Evolutionary conservation across 208 protist genomes (phyloP).

Genomic region (Zelonia costaricensis): DNA sequence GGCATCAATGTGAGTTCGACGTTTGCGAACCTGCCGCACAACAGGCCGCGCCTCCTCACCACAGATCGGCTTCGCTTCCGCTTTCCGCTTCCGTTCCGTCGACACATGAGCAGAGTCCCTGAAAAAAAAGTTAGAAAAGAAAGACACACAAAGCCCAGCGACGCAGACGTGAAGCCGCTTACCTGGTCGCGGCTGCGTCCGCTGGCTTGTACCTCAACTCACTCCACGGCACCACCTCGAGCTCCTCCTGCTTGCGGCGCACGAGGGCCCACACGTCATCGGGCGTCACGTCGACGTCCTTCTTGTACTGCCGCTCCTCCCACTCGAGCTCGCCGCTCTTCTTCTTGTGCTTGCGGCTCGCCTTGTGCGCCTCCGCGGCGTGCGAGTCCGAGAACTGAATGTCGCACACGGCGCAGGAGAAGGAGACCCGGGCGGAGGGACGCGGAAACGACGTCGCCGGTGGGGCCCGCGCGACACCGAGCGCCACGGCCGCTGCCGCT

Average conservation of each 20-base stretch:
- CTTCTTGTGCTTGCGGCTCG: conserved; percentile 67
- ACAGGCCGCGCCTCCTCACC: no score
- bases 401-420: conserved; percentile 72
- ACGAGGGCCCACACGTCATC: conserved; percentile 77
- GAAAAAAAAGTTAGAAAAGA: no score
- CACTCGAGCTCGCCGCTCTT: conserved; percentile 63
- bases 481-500: not conserved
- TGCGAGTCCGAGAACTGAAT: conserved; percentile 64
- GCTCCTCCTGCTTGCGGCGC: conserved; percentile 55
- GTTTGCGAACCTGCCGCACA: no score
- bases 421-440: conserved; percentile 7
- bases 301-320: conserved; percentile 62
- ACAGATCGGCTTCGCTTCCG: no score
- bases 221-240: conserved; percentile 48
- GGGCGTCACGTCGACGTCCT: conserved; percentile 62
- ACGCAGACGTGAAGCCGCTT: no score
- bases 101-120: no score
- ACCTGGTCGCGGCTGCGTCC: no score
- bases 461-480: not conserved
- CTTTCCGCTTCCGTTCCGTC: no score
- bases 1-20: no score
- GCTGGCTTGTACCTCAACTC: conserved; percentile 41
- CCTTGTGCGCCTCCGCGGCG: conserved; percentile 56
- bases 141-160: no score
- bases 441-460: not conserved